A percentile compares a stretch with the other conserved stretches of the same genome.
phyloP scores from a whole-genome alignment of 2,329 filamentous ascomycete genomes.

The Purpureocillium takamizusanense region DNA sequence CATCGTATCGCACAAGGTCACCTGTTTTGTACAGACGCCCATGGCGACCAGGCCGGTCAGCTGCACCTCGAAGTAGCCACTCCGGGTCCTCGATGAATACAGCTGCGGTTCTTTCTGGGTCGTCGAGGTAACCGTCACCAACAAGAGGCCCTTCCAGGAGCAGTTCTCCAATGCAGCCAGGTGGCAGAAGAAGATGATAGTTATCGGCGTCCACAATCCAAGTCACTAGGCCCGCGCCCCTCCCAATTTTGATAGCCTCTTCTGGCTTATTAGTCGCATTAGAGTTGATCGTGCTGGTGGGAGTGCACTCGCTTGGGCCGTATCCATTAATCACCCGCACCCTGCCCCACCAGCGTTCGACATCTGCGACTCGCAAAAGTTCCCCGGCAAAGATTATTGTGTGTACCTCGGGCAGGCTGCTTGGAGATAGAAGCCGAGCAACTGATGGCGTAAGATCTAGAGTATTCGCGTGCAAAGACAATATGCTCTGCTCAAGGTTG shows the following conservation, averaged over 20 bases:
- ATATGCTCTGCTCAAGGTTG: not conserved
- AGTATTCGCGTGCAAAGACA: not conserved
- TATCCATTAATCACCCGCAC: no score
- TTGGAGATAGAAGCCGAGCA: not conserved
- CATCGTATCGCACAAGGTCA: slow-evolving; percentile 13
- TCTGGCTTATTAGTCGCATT: no score
- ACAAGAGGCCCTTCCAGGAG: slow-evolving; percentile 16
- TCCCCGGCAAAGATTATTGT: no score
- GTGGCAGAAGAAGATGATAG: slow-evolving; percentile 11
- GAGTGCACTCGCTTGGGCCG: no score
- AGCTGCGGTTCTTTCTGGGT: no score
- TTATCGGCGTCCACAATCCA: slow-evolving; percentile 18
- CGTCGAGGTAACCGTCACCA: no score
- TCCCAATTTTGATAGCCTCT: no score
- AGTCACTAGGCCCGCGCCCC: slow-evolving; percentile 1
- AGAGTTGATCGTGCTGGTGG: no score
- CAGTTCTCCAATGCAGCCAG: slow-evolving; percentile 17
- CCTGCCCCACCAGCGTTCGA: not conserved
- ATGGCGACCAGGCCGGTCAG: no score
- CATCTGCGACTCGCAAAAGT: not conserved
- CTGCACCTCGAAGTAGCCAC: no score
- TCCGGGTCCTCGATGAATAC: no score
- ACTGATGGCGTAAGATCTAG: not conserved
- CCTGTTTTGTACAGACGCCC: slow-evolving; percentile 16
- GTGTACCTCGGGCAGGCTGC: not conserved